Evolutionary conservation across 2,329 filamentous ascomycete species (phyloP).

Genomic region (Claviceps capensis): DNA sequence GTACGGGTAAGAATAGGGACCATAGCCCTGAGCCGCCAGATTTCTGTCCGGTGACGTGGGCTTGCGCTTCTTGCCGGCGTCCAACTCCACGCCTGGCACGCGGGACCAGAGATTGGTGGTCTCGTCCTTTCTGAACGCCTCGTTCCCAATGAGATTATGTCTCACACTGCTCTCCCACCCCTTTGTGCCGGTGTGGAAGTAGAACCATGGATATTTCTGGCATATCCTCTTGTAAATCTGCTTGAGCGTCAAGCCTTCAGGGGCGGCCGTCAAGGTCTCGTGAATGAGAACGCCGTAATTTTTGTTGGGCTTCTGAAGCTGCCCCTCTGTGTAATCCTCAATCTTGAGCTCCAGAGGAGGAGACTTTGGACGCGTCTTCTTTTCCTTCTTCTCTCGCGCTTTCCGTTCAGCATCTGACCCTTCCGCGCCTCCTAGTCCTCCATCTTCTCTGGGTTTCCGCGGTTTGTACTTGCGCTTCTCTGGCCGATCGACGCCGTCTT

Average conservation of each 20-base stretch:
- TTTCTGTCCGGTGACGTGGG: conserved; percentile 37
- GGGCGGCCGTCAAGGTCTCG: conserved; percentile 41
- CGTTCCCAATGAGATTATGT: conserved; percentile 48
- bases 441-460: conserved; percentile 42
- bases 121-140: conserved; percentile 46
- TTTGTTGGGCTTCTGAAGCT: conserved; percentile 47
- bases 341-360: conserved; percentile 41
- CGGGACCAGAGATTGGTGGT: conserved; percentile 43
- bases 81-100: conserved; percentile 42
- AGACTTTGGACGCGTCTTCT: conserved; percentile 45
- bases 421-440: conserved; percentile 28
- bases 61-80: conserved; percentile 48
- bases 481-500: conserved; percentile 36
- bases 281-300: conserved; percentile 49
- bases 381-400: conserved; percentile 45
- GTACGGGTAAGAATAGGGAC: conserved; percentile 23
- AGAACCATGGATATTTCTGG: conserved; percentile 44
- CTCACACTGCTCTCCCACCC: conserved; percentile 55
- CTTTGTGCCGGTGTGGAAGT: conserved; percentile 46
- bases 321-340: conserved; percentile 42
- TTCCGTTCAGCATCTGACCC: conserved; percentile 42
- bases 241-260: conserved; percentile 42
- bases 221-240: conserved; percentile 51
- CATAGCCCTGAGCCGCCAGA: conserved; percentile 23
- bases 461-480: conserved; percentile 57